Conservation (phyloP, 257 asterid species). For the Rauvolfia tetraphylla region DNA sequence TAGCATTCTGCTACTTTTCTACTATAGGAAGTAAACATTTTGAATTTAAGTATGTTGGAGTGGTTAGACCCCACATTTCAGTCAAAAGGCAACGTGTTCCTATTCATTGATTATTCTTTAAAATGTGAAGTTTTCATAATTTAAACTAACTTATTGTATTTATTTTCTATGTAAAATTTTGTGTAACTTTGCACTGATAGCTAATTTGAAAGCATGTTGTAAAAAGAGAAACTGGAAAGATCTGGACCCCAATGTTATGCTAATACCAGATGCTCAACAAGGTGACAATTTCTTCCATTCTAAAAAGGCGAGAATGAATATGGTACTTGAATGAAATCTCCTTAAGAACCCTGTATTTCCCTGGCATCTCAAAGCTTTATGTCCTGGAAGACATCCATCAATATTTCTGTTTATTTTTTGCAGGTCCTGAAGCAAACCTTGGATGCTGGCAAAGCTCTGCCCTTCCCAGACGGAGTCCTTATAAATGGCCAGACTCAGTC, state of each 20-base stretch:
- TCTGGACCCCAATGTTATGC: not conserved
- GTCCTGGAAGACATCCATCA: not conserved
- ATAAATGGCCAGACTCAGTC: conserved; percentile 61
- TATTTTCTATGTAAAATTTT: not conserved
- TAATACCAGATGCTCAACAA: not conserved
- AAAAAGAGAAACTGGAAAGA: not conserved
- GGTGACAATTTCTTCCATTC: not conserved
- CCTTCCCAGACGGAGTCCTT: conserved; percentile 77
- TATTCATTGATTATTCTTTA: not conserved
- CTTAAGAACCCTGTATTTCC: not conserved
- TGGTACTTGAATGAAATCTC: not conserved
- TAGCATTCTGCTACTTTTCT: not conserved
- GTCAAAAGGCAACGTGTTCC: not conserved
- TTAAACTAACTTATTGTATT: not conserved
- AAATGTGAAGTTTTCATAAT: not conserved
- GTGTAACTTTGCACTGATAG: not conserved
- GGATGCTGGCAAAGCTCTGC: conserved; percentile 75
- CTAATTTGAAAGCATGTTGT: not conserved
- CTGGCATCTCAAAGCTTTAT: not conserved
- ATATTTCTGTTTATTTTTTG: conserved; percentile 5
- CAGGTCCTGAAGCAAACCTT: conserved; percentile 73
- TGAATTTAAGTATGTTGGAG: not conserved
- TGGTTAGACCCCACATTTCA: not conserved
- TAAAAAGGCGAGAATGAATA: not conserved
- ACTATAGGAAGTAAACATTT: not conserved